Percentiles rank a stretch among this genome's conserved stretches.
These are phyloP conservation scores for Emiliania huxleyi DNA, from an alignment of 78 protist genomes.

Conservation along the genomic window DNA sequence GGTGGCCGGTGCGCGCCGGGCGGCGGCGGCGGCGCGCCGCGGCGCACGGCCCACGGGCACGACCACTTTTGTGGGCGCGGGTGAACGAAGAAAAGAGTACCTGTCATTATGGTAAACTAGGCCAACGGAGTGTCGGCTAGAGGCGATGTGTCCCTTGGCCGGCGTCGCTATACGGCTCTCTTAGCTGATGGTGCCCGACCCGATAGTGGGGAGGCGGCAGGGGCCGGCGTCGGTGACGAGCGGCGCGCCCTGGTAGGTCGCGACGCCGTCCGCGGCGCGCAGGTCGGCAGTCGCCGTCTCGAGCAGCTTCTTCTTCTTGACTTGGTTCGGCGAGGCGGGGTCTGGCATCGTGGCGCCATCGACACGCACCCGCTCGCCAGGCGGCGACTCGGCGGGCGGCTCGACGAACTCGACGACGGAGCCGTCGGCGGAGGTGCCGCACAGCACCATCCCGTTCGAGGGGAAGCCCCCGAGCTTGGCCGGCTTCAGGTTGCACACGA, in stretches of 20 bases:
- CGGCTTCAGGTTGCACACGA: slow-evolving; percentile 5
- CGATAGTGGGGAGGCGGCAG: background rate
- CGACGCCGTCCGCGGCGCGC: background rate
- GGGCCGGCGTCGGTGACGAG: background rate
- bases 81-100: too few relatives aligned
- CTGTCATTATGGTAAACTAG: too few relatives aligned
- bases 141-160: too few relatives aligned
- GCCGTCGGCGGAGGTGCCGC: background rate
- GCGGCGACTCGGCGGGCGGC: background rate
- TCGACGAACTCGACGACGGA: background rate
- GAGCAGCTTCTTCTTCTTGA: slow-evolving; percentile 15
- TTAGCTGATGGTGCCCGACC: background rate
- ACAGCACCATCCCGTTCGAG: slow-evolving; percentile 20
- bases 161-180: too few relatives aligned
- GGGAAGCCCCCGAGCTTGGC: slow-evolving; percentile 4
- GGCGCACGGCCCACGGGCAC: too few relatives aligned
- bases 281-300: background rate
- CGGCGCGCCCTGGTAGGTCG: background rate
- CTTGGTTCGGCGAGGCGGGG: background rate
- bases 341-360: background rate
- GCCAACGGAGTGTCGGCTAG: too few relatives aligned
- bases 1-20: too few relatives aligned
- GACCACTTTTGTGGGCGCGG: too few relatives aligned
- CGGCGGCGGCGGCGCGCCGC: too few relatives aligned
- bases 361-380: background rate